These are phyloP conservation scores for Gracilariopsis chorda DNA, from an alignment of 23 red algal genomes.

Conservation along the genomic window DNA sequence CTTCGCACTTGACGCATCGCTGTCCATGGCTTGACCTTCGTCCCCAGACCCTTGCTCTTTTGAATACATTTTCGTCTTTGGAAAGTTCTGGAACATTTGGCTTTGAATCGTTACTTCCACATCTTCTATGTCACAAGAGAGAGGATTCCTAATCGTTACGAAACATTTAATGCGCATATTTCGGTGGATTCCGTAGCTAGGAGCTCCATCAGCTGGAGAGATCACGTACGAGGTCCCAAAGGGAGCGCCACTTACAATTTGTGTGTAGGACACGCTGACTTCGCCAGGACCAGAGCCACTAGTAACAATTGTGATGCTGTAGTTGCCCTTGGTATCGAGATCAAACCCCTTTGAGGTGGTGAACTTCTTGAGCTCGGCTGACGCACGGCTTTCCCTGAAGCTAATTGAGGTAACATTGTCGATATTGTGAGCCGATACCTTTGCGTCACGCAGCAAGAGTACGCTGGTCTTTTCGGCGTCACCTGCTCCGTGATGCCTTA, in stretches of 20 bases:
- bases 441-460: not conserved
- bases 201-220: not conserved
- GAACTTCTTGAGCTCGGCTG: not conserved
- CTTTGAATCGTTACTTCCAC: not conserved
- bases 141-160: not conserved
- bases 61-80: too few relatives aligned
- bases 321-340: not conserved
- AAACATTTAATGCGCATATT: not conserved
- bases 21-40: too few relatives aligned
- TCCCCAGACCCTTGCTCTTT: too few relatives aligned
- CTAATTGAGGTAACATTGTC: not conserved
- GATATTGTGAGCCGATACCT: not conserved
- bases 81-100: not conserved
- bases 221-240: not conserved
- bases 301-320: not conserved
- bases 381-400: not conserved
- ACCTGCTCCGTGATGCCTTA: not conserved
- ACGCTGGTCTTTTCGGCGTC: not conserved
- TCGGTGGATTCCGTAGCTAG: not conserved
- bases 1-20: too few relatives aligned
- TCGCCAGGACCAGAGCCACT: not conserved
- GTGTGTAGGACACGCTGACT: not conserved
- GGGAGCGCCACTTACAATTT: not conserved
- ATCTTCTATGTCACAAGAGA: not conserved
- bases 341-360: not conserved